Base-by-base conservation (phyloP, 495 filamentous ascomycete genomes). In the Rostrohypoxylon terebratum region DNA sequence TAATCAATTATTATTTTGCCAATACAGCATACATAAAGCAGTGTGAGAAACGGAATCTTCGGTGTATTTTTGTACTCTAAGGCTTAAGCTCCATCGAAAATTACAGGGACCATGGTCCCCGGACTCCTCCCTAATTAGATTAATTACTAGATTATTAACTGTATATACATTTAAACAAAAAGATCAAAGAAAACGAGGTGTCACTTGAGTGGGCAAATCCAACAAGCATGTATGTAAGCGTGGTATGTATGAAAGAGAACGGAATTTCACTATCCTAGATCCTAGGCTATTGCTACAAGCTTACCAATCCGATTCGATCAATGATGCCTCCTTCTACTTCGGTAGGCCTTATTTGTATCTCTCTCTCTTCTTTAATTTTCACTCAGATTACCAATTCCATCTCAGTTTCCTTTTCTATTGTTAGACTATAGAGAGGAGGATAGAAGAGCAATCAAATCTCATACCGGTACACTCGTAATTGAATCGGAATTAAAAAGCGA, bases 291-390 rank as follows among this genome's bases (percentile, higher is more conserved):
- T 45, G 48, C 66, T 23, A 48, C 42, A n/a, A 57, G 70, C 70
- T 73, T 73, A 73, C 70, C 65, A 73, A 73, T 73, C 70, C 54
- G 68, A 61, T 61, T 54, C 54, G 38, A 59, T 73, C 25, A 9
- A 55, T 55, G 38, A 64, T 63, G 53, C 61, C 28, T 55, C 48
- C 34, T 63, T 58, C 23, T 18, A 58, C 36, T 16, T 51, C 14
- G 13, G 18, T 1, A 28, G 21, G 20, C 13, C 20, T 21, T 28
- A 21, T 51, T 10, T 51, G 38, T 31, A 53, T 34, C 34, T 38
- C 44, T 34, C 13, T 10, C 42, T n/a, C 51, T 28, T 28, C 6
- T 28, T 28, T 13, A 50, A 9, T 59, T 28, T 28, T 28, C 10
- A 50, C 10, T 59, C 11, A 31, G 8, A 50, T 34, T 13, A 25